A percentile compares a stretch with the other conserved stretches of the same genome.
phyloP scores from a whole-genome alignment of 1,284 basidiomycete species.

The Gomphus sp. region DNA sequence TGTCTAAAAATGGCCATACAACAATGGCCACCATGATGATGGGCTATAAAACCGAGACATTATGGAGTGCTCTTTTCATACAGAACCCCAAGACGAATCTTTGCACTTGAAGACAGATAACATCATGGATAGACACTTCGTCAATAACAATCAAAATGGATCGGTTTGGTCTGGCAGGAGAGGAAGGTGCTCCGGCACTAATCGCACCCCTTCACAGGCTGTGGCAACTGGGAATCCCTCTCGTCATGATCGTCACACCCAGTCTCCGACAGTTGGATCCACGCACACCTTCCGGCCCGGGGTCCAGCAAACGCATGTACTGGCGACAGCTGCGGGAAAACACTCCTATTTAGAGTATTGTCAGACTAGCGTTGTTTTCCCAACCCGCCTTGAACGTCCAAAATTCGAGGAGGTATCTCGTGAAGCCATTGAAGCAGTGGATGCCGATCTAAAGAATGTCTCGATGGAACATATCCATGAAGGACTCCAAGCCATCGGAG shows the following conservation, averaged over 20 bases:
- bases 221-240: too few species aligned
- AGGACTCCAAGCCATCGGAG: not conserved
- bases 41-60: too few species aligned
- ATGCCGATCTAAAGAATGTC: not conserved
- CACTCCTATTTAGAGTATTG: not conserved
- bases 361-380: not conserved
- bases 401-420: not conserved
- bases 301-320: conserved; percentile 5
- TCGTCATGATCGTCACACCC: not conserved
- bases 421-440: not conserved
- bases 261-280: not conserved
- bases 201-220: conserved; percentile 9
- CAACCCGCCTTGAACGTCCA: not conserved
- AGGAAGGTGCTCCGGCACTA: not conserved
- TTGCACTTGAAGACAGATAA: not conserved
- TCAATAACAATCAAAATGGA: conserved; percentile 1
- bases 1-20: not conserved
- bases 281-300: not conserved
- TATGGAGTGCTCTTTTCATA: not conserved
- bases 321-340: not conserved
- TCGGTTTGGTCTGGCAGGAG: not conserved
- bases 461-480: not conserved
- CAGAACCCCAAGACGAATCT: not conserved
- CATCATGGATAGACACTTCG: not conserved
- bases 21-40: not conserved